A percentile compares a stretch with the other conserved stretches of the same genome.
Conservation (phyloP, 768 basidiomycete genomes). For the Tricholoma flavovirens region DNA sequence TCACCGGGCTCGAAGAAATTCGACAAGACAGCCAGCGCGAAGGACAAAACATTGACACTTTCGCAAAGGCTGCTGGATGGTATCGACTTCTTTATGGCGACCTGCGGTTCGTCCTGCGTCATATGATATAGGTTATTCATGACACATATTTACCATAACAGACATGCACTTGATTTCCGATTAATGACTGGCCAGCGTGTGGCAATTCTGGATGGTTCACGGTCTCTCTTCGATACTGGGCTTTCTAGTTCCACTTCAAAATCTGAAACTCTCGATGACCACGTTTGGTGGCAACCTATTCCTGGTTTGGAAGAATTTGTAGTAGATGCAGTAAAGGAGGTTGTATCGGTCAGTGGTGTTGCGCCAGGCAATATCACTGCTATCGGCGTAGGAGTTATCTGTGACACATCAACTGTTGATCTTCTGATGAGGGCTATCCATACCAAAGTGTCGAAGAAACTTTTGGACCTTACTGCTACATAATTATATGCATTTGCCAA, state of each 20-base stretch:
- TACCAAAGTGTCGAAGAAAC: conserved; percentile 9
- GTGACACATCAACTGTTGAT: conserved; percentile 42
- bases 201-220: conserved; percentile 69
- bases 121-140: not conserved
- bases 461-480: not conserved
- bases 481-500: not conserved
- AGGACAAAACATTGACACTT: conserved; percentile 48
- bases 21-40: conserved; percentile 29
- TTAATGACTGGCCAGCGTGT: conserved; percentile 62
- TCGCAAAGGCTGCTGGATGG: conserved; percentile 79
- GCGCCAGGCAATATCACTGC: conserved; percentile 41
- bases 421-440: conserved; percentile 41
- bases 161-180: conserved; percentile 77
- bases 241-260: conserved; percentile 8
- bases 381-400: conserved; percentile 60
- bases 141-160: conserved; percentile 19
- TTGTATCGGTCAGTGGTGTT: conserved; percentile 24
- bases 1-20: conserved; percentile 61
- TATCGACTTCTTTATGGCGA: conserved; percentile 70
- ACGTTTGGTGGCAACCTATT: conserved; percentile 50
- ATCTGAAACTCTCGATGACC: conserved; percentile 8
- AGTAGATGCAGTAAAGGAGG: conserved; percentile 40
- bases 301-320: conserved; percentile 52
- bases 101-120: conserved; percentile 40
- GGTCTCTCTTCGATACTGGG: conserved; percentile 42